Evolutionary conservation across 2,329 filamentous ascomycete species (phyloP), one percentile per base, ranked within the genome.

Genomic region (Sporothrix inflata): DNA sequence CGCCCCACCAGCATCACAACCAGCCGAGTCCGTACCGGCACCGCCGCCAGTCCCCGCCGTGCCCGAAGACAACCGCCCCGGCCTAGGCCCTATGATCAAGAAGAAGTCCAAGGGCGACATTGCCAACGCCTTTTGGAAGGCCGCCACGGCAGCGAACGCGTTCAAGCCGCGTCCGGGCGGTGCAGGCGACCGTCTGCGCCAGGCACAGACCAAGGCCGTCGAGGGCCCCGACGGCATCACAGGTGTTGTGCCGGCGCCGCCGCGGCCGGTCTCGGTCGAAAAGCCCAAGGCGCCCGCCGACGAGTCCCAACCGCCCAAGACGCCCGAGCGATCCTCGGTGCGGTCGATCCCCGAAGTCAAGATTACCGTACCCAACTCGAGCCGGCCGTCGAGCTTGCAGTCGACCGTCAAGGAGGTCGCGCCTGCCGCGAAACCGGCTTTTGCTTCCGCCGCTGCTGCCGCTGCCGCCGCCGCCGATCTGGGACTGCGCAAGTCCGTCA

Each of bases 151-250:
- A 30, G 91, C 90, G 12, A 87, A 80, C 49, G 86, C 87, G 0
- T 98, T 98, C 83, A 97, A 95, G 78, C 95, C 95, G 24, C 89
- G 95, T 72, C 90, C 91, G 45, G 95, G 95, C 72, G 95, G 94
- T 75, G 94, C 94, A 27, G 94, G 90, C 69, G 94, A 97, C 74
- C 91, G 92, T 69, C 83, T 97, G 70, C 85, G 91, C 71, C 88
- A 90, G 69, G 83, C 86, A 47, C 86, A 89, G 71, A 83, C 83
- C 74, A 84, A 83, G 74, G 89, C 53, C 1, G n/a, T 87, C 72
- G 80, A 81, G n/a, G 88, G 92, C 5, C 92, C 94, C 7, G 94
- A 98, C 82, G 95, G 94, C 2, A 97, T 98, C 75, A 97, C 91
- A 14, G 89, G 91, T 51, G 94, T 98, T 49, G 92, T 98, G 27